phyloP scores from a whole-genome alignment of 352 stramenopile species.

The Globisporangium viniferum region DNA sequence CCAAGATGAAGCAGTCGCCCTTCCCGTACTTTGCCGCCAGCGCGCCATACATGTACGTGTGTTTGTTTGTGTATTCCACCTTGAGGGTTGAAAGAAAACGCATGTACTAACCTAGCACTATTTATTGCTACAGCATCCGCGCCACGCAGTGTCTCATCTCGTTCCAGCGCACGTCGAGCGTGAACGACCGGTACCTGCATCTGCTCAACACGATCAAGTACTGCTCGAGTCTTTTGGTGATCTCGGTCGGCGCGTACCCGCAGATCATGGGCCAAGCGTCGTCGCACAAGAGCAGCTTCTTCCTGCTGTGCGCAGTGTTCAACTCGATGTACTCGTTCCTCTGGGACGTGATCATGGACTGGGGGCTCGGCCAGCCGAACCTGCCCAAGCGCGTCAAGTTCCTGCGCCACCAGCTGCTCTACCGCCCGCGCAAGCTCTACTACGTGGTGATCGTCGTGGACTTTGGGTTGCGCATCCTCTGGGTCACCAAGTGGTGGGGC shows the following conservation, averaged over 20 bases:
- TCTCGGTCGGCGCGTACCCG: conserved; percentile 70
- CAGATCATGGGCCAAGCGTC: conserved; percentile 54
- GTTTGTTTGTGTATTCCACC: not conserved
- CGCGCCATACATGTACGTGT: conserved; percentile 62
- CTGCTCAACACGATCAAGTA: conserved; percentile 88
- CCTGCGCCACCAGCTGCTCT: conserved; percentile 69
- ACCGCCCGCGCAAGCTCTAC: conserved; percentile 73
- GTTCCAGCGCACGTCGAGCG: conserved; percentile 63
- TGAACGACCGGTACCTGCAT: conserved; percentile 78
- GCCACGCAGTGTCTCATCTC: conserved; percentile 80
- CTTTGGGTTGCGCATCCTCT: conserved; percentile 93
- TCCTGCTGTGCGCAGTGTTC: conserved; percentile 78
- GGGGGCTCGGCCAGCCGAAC: conserved; percentile 85
- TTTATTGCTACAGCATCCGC: conserved; percentile 42
- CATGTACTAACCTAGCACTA: conserved; percentile 1
- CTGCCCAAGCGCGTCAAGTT: conserved; percentile 39
- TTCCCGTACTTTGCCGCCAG: conserved; percentile 71
- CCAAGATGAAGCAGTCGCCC: conserved; percentile 71
- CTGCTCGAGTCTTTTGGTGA: conserved; percentile 74
- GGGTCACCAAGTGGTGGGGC: conserved; percentile 89
- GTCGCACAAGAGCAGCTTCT: conserved; percentile 62
- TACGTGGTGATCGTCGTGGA: conserved; percentile 92
- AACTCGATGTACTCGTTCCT: conserved; percentile 96
- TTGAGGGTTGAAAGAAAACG: too few species aligned
- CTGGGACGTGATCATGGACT: conserved; percentile 98